Conservation (phyloP, 2,329 filamentous ascomycete genomes). For the Fusarium staphyleae region DNA sequence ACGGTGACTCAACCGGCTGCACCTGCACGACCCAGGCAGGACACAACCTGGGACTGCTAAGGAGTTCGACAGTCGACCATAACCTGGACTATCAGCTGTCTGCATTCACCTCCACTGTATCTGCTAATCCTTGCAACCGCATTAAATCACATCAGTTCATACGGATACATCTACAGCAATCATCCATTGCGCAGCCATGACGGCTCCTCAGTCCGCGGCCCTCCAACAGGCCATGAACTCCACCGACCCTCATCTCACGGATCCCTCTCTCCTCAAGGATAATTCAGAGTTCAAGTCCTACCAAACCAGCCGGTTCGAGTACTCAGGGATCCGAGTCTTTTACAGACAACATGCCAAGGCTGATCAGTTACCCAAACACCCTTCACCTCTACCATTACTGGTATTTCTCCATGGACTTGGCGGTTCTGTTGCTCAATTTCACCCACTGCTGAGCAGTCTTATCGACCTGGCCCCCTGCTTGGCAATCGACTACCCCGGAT, state of each 20-base stretch:
- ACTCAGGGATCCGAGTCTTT: slow-evolving; percentile 81
- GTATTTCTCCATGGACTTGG: slow-evolving; percentile 94
- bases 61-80: background rate
- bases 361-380: slow-evolving; percentile 77
- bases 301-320: slow-evolving; percentile 73
- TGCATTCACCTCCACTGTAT: background rate
- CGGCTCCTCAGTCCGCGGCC: slow-evolving; percentile 27
- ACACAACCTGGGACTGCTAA: slow-evolving; percentile 10
- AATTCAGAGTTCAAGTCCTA: slow-evolving; percentile 76
- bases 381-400: slow-evolving; percentile 78
- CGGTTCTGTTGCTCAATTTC: slow-evolving; percentile 90
- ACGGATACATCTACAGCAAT: background rate
- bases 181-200: slow-evolving; percentile 28
- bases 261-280: slow-evolving; percentile 82
- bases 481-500: slow-evolving; percentile 89
- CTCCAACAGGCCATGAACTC: slow-evolving; percentile 36
- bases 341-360: slow-evolving; percentile 82
- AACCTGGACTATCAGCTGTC: slow-evolving; percentile 4
- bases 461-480: slow-evolving; percentile 81
- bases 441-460: slow-evolving; percentile 79
- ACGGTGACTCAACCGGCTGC: slow-evolving; percentile 29
- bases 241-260: slow-evolving; percentile 60
- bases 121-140: slow-evolving; percentile 2
- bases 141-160: slow-evolving; percentile 2
- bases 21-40: too few species aligned